Base-by-base conservation (phyloP, 768 basidiomycete genomes). In the Fibroporia radiculosa region DNA sequence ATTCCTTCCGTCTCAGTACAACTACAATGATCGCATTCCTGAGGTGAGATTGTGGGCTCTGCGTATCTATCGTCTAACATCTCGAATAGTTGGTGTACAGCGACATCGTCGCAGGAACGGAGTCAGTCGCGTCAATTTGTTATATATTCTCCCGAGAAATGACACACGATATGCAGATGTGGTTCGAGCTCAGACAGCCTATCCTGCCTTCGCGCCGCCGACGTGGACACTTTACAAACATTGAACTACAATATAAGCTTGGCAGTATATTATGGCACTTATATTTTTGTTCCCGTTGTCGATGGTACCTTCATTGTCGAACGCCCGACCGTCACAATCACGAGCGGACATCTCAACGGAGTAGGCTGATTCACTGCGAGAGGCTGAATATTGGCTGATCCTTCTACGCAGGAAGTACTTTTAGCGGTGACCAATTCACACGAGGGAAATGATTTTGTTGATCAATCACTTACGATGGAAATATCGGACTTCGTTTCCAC, bases 1-100 rank as follows among this genome's bases (percentile, higher is more conserved):
- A n/a, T 73, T 60, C 48, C 48, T 75, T 3, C 69, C 73, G 0
- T 66, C 71, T 0, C 73, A 75, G 41, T 75, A 74, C 44, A 41
- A 51, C 1, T 76, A 62, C 48, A 63, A 74, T 39, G 67, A 70
- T 49, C 42, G 34, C 6, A 64, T 74, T 34, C 66, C 72, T 1
- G 63, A 68, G 60, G 64, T 71, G 39, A n/a, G n/a, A n/a, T n/a
- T n/a, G n/a, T n/a, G n/a, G n/a, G 33, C 20, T 5, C 33, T 34
- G 5, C 6, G 33, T 19, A 14, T 34, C 4, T 6, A 5, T 34
- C 4, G 13, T 4, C 33, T 14, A 14, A 19, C 5, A 19, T 18
- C 40, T 10, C 26, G 11, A 16, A 32, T 26, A 38, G 32, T 40
- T 42, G 27, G 19, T 14, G 19, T 23, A n/a, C n/a, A 16, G 2